These are phyloP conservation scores for Yarrowia sp. DNA, from an alignment of 805 yeast species.

Conservation along the genomic window DNA sequence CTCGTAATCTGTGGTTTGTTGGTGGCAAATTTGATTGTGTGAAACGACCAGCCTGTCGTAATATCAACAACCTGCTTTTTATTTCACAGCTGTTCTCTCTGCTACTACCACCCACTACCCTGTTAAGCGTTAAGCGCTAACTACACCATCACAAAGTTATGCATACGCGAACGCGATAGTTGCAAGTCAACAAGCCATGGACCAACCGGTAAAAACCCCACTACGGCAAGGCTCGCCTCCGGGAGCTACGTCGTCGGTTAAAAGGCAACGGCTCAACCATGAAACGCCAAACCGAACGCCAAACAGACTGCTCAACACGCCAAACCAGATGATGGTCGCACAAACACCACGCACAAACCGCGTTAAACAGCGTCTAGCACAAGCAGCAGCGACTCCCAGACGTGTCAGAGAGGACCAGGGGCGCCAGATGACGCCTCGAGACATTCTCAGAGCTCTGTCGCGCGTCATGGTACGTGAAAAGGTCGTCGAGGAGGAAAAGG, in stretches of 20 bases:
- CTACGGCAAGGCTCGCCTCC: background rate
- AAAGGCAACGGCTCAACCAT: conserved; percentile 7
- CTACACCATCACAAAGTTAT: no score
- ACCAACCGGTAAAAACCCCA: conserved; percentile 2
- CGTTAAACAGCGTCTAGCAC: conserved; percentile 16
- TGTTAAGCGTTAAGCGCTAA: no score
- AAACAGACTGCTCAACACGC: background rate
- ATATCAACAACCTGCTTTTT: no score
- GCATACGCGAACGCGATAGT: background rate
- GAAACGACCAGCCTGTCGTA: no score
- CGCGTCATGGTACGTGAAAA: conserved; percentile 31
- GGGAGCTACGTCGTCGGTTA: background rate
- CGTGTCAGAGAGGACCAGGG: conserved; percentile 21
- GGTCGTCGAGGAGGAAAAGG: background rate
- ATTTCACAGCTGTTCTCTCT: no score
- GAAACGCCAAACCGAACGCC: conserved; percentile 17
- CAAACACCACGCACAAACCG: conserved; percentile 22
- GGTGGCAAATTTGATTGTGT: no score
- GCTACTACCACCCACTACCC: no score
- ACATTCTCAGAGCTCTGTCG: conserved; percentile 31
- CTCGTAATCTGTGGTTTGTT: no score
- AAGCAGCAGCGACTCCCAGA: conserved; percentile 30
- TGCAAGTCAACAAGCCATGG: background rate
- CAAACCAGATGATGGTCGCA: background rate
- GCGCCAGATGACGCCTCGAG: conserved; percentile 29